phyloP scores from a whole-genome alignment of 176 grass and related monocot species.

The Triticum dicoccoides region DNA sequence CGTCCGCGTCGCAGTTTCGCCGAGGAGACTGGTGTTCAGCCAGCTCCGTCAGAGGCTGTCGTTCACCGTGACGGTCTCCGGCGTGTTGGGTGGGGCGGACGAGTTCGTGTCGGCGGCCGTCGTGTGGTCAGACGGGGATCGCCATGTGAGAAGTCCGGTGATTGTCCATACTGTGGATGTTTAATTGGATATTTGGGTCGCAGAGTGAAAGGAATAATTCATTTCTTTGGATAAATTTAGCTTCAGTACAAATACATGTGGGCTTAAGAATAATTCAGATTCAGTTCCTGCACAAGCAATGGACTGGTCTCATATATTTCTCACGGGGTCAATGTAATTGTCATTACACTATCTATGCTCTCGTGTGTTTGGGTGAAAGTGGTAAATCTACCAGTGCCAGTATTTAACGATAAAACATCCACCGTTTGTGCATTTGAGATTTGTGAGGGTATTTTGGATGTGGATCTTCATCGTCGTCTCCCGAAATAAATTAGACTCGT shows the following conservation, averaged over 20 bases:
- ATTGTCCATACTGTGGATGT: constrained; percentile 20
- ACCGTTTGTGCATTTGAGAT: too few species aligned
- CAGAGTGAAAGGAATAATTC: background rate
- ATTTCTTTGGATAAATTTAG: background rate
- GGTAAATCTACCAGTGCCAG: too few species aligned
- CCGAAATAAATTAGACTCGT: too few species aligned
- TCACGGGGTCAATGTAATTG: background rate
- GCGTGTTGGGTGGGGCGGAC: background rate
- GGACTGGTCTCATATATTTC: background rate
- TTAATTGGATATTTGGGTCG: background rate
- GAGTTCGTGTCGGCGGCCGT: constrained; percentile 19
- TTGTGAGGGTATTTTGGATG: too few species aligned
- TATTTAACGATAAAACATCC: too few species aligned
- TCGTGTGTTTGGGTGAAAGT: background rate
- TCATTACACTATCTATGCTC: background rate
- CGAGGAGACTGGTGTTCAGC: constrained; percentile 14
- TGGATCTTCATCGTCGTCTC: too few species aligned
- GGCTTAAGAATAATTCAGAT: background rate
- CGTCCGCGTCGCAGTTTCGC: background rate
- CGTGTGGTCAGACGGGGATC: constrained; percentile 37
- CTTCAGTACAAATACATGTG: background rate
- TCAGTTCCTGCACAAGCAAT: background rate
- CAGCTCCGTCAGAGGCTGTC: background rate
- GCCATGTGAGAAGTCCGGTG: constrained; percentile 16
- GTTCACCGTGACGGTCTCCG: constrained; percentile 21